These are phyloP conservation scores for Mycena galopus DNA, from an alignment of 768 basidiomycete species.

Conservation along the genomic window DNA sequence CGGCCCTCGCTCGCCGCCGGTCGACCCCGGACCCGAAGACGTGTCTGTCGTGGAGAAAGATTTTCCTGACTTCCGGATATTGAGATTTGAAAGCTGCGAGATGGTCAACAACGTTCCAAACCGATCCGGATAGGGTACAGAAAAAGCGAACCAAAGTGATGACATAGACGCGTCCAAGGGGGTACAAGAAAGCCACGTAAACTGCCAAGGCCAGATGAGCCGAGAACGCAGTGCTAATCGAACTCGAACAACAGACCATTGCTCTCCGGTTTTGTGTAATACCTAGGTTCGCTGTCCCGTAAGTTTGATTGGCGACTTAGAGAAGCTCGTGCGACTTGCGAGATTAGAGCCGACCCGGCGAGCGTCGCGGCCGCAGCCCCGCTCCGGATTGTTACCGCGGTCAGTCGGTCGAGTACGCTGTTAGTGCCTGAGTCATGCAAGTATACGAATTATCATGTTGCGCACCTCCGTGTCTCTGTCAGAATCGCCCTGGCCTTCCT, in stretches of 20 bases:
- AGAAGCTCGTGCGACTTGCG: not conserved
- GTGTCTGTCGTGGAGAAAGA: not conserved
- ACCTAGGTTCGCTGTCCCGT: not conserved
- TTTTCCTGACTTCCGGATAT: not conserved
- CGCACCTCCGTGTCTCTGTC: not conserved
- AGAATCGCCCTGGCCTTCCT: not conserved
- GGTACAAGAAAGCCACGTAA: not conserved
- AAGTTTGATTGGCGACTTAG: not conserved
- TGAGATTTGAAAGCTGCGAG: not conserved
- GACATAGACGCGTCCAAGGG: not conserved
- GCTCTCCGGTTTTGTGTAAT: not conserved
- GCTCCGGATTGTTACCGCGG: not conserved
- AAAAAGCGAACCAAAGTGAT: not conserved
- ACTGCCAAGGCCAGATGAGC: not conserved
- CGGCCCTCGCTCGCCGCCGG: not conserved
- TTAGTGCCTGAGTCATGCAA: not conserved
- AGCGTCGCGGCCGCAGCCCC: not conserved
- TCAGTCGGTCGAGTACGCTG: not conserved
- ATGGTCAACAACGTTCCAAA: not conserved
- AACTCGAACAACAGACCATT: not conserved
- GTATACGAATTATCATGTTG: not conserved
- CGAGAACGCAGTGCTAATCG: not conserved
- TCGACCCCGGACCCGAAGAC: not conserved
- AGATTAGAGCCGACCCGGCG: not conserved
- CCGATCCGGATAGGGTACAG: not conserved